Percentiles rank a stretch among this genome's conserved stretches.
Evolutionary conservation across 2,329 filamentous ascomycete species (phyloP).

Genomic region (Pyrenophora graminea): DNA sequence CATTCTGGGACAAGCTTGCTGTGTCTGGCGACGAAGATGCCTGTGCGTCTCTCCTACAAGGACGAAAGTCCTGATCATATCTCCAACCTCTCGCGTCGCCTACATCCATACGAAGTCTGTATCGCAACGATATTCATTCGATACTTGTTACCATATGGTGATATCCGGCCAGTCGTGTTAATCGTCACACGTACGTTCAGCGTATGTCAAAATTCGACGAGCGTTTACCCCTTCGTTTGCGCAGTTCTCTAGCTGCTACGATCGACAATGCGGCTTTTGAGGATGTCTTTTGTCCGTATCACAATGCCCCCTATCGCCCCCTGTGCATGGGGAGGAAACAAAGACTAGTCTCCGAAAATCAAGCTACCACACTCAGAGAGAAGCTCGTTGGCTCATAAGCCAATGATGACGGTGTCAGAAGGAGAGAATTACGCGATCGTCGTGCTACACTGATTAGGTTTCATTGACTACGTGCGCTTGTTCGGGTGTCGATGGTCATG

Average conservation of each 20-base stretch:
- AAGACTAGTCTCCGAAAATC: slow-evolving; percentile 93
- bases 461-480: slow-evolving; percentile 12
- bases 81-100: slow-evolving; percentile 50
- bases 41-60: slow-evolving; percentile 56
- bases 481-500: slow-evolving; percentile 22
- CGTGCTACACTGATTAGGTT: slow-evolving; percentile 36
- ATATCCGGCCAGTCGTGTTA: slow-evolving; percentile 68
- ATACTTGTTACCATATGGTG: slow-evolving; percentile 52
- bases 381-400: slow-evolving; percentile 38
- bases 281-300: slow-evolving; percentile 92
- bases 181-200: slow-evolving; percentile 62
- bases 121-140: slow-evolving; percentile 54
- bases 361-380: slow-evolving; percentile 80
- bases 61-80: slow-evolving; percentile 40
- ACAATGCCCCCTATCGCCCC: slow-evolving; percentile 62
- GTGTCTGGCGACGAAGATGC: slow-evolving; percentile 48
- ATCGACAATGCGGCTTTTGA: slow-evolving; percentile 78
- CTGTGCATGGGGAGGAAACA: slow-evolving; percentile 72
- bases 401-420: slow-evolving; percentile 21
- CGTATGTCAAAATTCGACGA: slow-evolving; percentile 60
- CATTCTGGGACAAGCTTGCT: slow-evolving; percentile 9
- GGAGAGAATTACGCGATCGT: slow-evolving; percentile 20
- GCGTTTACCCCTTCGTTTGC: slow-evolving; percentile 55
- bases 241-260: slow-evolving; percentile 26
- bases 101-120: slow-evolving; percentile 52